phyloP scores from a whole-genome alignment of 768 basidiomycete genomes.

The Macrocybe gigantea region DNA sequence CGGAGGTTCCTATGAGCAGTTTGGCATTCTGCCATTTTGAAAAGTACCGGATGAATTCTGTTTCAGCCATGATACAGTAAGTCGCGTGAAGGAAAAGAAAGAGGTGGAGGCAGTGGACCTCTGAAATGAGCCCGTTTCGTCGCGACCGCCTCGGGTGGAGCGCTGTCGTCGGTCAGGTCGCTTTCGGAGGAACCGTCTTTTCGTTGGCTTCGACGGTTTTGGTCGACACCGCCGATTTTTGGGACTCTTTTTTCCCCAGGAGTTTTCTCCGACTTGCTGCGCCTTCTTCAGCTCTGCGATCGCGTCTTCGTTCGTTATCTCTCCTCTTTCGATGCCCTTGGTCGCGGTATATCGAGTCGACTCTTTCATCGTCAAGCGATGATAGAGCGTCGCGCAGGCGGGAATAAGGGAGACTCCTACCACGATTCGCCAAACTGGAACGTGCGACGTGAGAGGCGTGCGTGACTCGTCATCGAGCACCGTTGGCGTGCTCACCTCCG shows the following conservation, averaged over 20 bases:
- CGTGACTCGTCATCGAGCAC: no score
- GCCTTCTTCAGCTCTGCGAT: constrained; percentile 26
- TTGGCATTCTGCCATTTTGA: constrained; percentile 68
- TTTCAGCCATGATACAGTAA: neutral
- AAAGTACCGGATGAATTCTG: constrained; percentile 65
- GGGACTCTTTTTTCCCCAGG: constrained; percentile 13
- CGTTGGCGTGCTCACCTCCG: constrained; percentile 40
- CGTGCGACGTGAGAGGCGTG: neutral
- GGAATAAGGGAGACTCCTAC: constrained; percentile 73
- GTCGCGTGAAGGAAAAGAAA: neutral
- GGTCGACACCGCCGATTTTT: constrained; percentile 7
- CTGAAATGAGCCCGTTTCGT: constrained; percentile 46
- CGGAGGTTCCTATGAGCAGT: constrained; percentile 59
- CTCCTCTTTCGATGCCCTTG: constrained; percentile 24
- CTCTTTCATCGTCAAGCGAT: constrained; percentile 69
- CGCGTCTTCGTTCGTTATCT: constrained; percentile 28
- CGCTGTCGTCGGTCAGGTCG: constrained; percentile 7
- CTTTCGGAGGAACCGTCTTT: neutral
- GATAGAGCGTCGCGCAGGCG: constrained; percentile 69
- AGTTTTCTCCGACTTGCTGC: constrained; percentile 21
- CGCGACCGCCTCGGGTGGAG: constrained; percentile 15
- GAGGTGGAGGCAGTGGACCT: constrained; percentile 25
- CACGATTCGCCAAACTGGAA: constrained; percentile 64
- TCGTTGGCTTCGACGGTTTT: neutral
- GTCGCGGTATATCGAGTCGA: constrained; percentile 49